A percentile compares a stretch with the other conserved stretches of the same genome.
Conservation (phyloP, 805 yeast species). For the Brettanomyces bruxellensis region DNA sequence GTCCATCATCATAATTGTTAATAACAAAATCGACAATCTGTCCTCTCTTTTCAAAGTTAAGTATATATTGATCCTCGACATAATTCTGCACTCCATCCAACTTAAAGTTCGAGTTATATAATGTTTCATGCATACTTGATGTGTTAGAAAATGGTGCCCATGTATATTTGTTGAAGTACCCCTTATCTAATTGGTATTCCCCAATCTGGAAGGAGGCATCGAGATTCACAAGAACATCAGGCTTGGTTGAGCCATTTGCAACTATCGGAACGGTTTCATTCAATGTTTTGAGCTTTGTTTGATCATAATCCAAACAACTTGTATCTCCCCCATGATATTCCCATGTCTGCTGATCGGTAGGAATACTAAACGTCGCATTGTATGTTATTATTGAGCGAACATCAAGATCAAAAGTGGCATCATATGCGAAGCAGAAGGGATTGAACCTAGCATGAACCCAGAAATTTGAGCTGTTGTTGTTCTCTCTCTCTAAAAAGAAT, state of each 20-base stretch:
- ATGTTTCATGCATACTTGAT: slow-evolving; percentile 72
- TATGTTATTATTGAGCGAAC: slow-evolving; percentile 11
- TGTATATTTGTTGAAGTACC: slow-evolving; percentile 12
- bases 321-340: slow-evolving; percentile 9
- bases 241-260: slow-evolving; percentile 9
- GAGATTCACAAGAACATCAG: slow-evolving; percentile 7
- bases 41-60: slow-evolving; percentile 61
- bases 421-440: slow-evolving; percentile 11
- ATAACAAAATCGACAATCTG: slow-evolving; percentile 64
- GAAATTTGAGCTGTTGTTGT: slow-evolving; percentile 4
- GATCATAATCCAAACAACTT: slow-evolving; percentile 12
- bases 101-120: slow-evolving; percentile 37
- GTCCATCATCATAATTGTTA: slow-evolving; percentile 77
- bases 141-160: slow-evolving; percentile 50
- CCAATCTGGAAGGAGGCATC: slow-evolving; percentile 10
- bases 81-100: slow-evolving; percentile 48
- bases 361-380: slow-evolving; percentile 23
- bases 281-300: slow-evolving; percentile 7
- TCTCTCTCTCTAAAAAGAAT: slow-evolving; percentile 6
- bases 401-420: slow-evolving; percentile 11
- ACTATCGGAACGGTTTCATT: slow-evolving; percentile 6
- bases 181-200: slow-evolving; percentile 7
- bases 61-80: slow-evolving; percentile 39
- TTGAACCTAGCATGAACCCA: slow-evolving; percentile 14
- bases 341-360: slow-evolving; percentile 40